A percentile compares a stretch with the other conserved stretches of the same genome.
phyloP scores from a whole-genome alignment of 2,329 filamentous ascomycete genomes.

The Colletotrichum coccodes region DNA sequence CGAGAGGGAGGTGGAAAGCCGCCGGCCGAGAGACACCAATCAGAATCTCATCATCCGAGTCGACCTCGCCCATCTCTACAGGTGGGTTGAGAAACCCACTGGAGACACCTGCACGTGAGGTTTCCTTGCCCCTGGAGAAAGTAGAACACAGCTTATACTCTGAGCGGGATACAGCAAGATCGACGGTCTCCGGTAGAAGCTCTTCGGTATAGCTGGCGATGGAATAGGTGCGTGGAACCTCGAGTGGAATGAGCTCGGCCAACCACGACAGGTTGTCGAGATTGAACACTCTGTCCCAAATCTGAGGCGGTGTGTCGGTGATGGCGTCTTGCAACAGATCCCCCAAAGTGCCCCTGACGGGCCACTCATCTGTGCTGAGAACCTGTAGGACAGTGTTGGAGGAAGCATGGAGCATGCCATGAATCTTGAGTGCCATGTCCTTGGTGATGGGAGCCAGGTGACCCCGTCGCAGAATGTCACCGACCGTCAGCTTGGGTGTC shows the following conservation, averaged over 20 bases:
- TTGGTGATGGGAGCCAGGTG: conserved; percentile 63
- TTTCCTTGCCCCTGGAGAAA: conserved; percentile 45
- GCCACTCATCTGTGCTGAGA: conserved; percentile 61
- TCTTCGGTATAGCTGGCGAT: conserved; percentile 62
- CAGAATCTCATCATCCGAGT: conserved; percentile 58
- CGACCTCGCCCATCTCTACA: conserved; percentile 47
- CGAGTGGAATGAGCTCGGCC: conserved; percentile 55
- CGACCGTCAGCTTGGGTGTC: conserved; percentile 49
- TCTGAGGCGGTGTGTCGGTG: conserved; percentile 55
- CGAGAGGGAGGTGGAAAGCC: conserved; percentile 61
- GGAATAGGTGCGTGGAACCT: conserved; percentile 63
- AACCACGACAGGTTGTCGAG: conserved; percentile 58
- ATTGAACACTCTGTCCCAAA: conserved; percentile 63
- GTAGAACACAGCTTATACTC: conserved; percentile 60
- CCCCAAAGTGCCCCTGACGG: conserved; percentile 59
- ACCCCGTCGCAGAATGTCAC: conserved; percentile 61
- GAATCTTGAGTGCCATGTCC: conserved; percentile 58
- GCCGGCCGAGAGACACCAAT: conserved; percentile 62
- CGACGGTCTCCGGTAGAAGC: conserved; percentile 60
- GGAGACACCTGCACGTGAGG: conserved; percentile 56
- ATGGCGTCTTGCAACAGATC: conserved; percentile 61
- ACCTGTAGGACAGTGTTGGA: conserved; percentile 60
- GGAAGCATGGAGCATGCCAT: conserved; percentile 58
- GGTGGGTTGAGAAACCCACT: conserved; percentile 64
- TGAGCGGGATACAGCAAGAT: conserved; percentile 61